Evolutionary conservation across 1,284 basidiomycete genomes (phyloP), one percentile per base, ranked within the genome.

Genomic region (Papiliotrema fonsecae): DNA sequence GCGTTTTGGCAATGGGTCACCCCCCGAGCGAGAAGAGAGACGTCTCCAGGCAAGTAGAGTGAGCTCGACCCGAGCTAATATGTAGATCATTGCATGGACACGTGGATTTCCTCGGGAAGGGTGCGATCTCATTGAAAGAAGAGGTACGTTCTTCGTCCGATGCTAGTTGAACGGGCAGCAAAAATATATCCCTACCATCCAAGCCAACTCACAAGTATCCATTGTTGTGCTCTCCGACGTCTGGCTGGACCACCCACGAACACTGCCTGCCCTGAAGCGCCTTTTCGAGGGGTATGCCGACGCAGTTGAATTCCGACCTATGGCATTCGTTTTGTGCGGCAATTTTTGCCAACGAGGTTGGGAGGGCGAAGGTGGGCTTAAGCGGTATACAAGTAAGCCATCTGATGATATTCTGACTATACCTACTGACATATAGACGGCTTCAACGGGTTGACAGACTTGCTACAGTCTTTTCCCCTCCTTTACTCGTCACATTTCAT

Each of bases 1-100:
- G 86, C 51, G 91, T 97, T 6, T 82, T 91, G 56, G 96, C 93
- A 7, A 87, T 99, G 57, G 94, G 96, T 1, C 94, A 98, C 72
- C 96, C 96, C 1, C 96, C 96, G 21, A 93, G 90, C 64, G 92
- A 97, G 72, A 81, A 84, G 62, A 78, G 93, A 44, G 83, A 85
- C 52, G 81, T 82, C 2, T 84, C 91, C 24, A 80, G 88, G 87
- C 88, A 63, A 57, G 79, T 61, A 7, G 36, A 16, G 22, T 14
- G n/a, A n/a, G 32, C 18, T 39, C 18, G 28, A 7, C 30, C 4
- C 18, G 14, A 3, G 32, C 45, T 39, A 6, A 39, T 31, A 26
- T 35, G 2, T 59, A 91, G 86, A 58, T 89, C 86, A 31, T 83
- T 96, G 57, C 92, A 88, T 65, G 93, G 91, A 0, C 92, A 97